These are phyloP conservation scores for Ilex paraguariensis DNA, from an alignment of 305 asterid species.

Conservation along the genomic window DNA sequence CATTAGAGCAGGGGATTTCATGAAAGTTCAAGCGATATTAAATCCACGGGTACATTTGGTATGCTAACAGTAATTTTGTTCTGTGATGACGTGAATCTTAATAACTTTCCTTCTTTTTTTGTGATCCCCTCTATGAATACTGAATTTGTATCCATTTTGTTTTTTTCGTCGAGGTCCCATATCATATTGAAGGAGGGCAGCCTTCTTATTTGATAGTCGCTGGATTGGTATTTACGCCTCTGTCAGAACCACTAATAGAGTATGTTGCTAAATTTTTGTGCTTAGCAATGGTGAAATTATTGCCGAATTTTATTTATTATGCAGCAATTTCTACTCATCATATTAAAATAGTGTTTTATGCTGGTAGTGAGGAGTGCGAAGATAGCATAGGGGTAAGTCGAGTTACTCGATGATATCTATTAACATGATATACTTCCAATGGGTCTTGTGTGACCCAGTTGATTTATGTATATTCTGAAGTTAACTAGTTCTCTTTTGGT, in stretches of 20 bases:
- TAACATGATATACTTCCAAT: no score
- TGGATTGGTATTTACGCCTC: conserved; percentile 97
- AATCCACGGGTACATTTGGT: conserved; percentile 87
- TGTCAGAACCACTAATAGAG: conserved; percentile 93
- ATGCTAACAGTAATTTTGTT: not conserved
- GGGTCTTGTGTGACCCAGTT: no score
- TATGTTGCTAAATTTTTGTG: conserved; percentile 23
- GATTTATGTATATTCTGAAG: conserved; percentile 11
- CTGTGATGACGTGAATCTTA: no score
- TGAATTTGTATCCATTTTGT: conserved; percentile 3
- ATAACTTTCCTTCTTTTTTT: no score
- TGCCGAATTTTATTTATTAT: not conserved
- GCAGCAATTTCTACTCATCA: no score
- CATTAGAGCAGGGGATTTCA: conserved; percentile 60
- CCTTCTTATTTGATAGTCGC: conserved; percentile 94
- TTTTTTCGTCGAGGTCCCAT: conserved; percentile 69
- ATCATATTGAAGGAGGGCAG: conserved; percentile 88
- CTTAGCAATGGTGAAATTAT: not conserved
- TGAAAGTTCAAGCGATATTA: conserved; percentile 69
- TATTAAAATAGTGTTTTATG: conserved; percentile 13
- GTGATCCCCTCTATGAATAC: no score
- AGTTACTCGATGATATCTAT: no score
- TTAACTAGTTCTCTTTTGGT: conserved; percentile 18
- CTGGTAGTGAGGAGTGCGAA: conserved; percentile 86
- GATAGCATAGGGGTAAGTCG: conserved; percentile 83